Base-by-base conservation (phyloP, 2,329 filamentous ascomycete species). In the Microcyclospora tardicrescens region DNA sequence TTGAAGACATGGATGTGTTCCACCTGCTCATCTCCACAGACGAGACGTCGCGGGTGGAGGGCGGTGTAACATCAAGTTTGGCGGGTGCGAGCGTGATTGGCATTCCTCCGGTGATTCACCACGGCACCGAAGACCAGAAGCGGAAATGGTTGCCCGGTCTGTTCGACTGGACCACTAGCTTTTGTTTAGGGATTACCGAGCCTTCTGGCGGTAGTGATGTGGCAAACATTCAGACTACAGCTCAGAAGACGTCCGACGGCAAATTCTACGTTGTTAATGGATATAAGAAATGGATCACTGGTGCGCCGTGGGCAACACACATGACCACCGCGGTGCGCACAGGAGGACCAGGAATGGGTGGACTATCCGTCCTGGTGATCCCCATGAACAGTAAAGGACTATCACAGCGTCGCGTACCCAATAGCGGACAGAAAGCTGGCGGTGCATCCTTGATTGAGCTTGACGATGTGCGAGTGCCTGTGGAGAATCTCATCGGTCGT, bases 391-490 rank as follows among this genome's bases (percentile, higher is more conserved):
- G 59, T 0, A 58, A 63, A 2, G 75, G 75, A n/a, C 59, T 78
- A 6, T 61, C 63, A 2, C 63, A 64, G 36, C 63, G 72, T 14
- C 68, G 64, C 36, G 78, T 81, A 56, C 58, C 69, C 37, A 81
- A 82, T 54, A 76, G 71, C 16, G 79, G 78, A 2, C 75, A 79
- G n/a, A 72, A 76, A 48, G 75, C 75, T 5, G 77, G 76, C 31
- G 75, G 75, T 53, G 64, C 42, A 49, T 52, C 48, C 1, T 34
- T 49, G 28, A 64, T 77, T 35, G 66, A 69, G 14, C 61, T 77
- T 14, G 71, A 76, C 34, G 61, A 75, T 41, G 72, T 77, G 2
- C 47, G 57, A 12, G 73, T 78, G 0, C 72, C 73, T 0, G 61
- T 61, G 0, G 62, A 64, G 16, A 72, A 75, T 39, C 59, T 75